Conservation (phyloP, 306 rosid genomes). For the Arachis stenosperma region DNA sequence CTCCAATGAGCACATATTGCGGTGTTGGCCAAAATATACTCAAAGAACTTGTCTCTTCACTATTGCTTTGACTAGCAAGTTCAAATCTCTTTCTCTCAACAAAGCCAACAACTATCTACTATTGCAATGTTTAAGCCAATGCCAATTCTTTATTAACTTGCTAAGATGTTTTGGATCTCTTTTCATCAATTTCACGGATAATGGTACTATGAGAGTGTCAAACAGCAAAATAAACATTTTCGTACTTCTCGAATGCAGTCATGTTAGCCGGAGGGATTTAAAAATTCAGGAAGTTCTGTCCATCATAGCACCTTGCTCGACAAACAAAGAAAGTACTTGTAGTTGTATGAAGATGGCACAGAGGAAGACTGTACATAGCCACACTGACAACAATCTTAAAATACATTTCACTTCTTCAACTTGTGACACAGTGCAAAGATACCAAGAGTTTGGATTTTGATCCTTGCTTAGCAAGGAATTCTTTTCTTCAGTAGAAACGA, state of each 20-base stretch:
- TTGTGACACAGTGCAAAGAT: constrained; percentile 60
- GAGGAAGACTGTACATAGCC: constrained; percentile 64
- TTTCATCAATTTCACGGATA: constrained; percentile 43
- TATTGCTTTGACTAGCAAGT: constrained; percentile 13
- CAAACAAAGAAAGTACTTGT: constrained; percentile 50
- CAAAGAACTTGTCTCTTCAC: constrained; percentile 51
- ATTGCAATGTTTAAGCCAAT: constrained; percentile 53
- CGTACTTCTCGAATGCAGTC: constrained; percentile 54
- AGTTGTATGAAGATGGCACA: constrained; percentile 65
- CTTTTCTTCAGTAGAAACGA: constrained; percentile 38
- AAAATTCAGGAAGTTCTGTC: constrained; percentile 46
- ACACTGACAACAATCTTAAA: constrained; percentile 54
- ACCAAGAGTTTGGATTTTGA: constrained; percentile 53
- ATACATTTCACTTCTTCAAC: constrained; percentile 70
- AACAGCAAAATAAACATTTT: constrained; percentile 53
- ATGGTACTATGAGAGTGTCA: constrained; percentile 47
- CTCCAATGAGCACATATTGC: constrained; percentile 60
- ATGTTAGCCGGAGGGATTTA: constrained; percentile 68
- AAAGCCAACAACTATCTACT: constrained; percentile 49
- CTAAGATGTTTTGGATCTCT: constrained; percentile 48
- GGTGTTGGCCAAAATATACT: constrained; percentile 73
- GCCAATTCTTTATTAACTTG: constrained; percentile 54
- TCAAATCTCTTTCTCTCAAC: constrained; percentile 51
- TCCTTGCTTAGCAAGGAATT: constrained; percentile 30
- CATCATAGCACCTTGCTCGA: constrained; percentile 61